Evolutionary conservation across 2,329 filamentous ascomycete species (phyloP).

Genomic region (Sordariomycetes sp.): DNA sequence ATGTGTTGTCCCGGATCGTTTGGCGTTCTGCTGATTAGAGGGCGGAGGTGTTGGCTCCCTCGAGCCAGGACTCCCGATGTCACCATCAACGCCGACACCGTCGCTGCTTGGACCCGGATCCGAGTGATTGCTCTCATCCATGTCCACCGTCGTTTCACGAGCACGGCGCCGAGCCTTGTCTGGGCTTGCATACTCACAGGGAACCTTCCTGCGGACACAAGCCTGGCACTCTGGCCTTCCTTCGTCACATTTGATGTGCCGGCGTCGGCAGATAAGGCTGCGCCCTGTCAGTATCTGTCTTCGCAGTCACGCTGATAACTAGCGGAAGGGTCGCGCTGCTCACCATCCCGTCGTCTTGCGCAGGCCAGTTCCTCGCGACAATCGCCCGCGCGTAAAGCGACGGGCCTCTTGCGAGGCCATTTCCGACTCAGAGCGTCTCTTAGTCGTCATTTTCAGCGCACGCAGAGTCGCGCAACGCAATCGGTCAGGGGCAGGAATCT

Average conservation of each 20-base stretch:
- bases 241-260: slow-evolving; percentile 15
- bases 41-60: too few species aligned
- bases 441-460: too few species aligned
- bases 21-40: neutral
- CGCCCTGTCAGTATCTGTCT: too few species aligned
- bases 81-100: neutral
- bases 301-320: neutral
- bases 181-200: neutral
- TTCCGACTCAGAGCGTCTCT: neutral
- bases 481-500: too few species aligned
- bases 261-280: slow-evolving; percentile 8
- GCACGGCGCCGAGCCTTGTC: neutral
- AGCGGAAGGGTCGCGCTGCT: neutral
- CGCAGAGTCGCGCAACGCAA: too few species aligned
- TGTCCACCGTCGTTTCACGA: neutral
- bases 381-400: neutral
- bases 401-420: neutral
- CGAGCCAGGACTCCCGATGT: neutral
- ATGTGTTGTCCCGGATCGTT: neutral
- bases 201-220: slow-evolving; percentile 4
- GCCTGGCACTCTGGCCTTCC: slow-evolving; percentile 12
- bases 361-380: slow-evolving; percentile 5
- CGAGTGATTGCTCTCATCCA: neutral
- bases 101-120: neutral
- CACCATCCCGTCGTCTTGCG: slow-evolving; percentile 9